Percentiles rank a stretch among this genome's conserved stretches.
Conservation (phyloP, 2,329 filamentous ascomycete species). For the Venturia asperata region DNA sequence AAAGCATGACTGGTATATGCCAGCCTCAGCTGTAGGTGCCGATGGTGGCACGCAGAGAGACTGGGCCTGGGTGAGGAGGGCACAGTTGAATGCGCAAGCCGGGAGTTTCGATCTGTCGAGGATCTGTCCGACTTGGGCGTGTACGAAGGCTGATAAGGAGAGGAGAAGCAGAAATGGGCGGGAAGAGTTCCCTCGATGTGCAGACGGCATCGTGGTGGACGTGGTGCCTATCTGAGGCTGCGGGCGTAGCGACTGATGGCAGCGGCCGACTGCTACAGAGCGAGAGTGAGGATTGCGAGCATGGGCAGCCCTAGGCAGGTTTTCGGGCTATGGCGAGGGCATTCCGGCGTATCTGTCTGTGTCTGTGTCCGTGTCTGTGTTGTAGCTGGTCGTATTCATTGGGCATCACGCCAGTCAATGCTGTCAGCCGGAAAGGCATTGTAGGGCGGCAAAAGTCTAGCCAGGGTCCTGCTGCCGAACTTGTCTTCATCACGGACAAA, state of each 20-base stretch:
- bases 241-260: not conserved
- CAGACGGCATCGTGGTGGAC: not conserved
- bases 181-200: not conserved
- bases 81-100: conserved; percentile 13
- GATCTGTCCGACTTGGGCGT: conserved; percentile 15
- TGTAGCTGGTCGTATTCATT: not conserved
- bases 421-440: not conserved
- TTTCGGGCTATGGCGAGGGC: not conserved
- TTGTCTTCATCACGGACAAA: not conserved
- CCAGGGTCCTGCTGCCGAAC: not conserved
- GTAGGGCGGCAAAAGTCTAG: not conserved
- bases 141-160: not conserved
- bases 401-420: not conserved
- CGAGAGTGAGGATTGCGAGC: not conserved
- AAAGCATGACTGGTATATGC: conserved; percentile 18
- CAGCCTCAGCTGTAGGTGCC: not conserved
- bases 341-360: no score
- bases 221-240: not conserved
- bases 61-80: not conserved
- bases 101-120: conserved; percentile 16
- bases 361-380: not conserved
- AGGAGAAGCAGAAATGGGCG: not conserved
- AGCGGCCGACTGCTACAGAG: not conserved
- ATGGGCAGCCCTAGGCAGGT: not conserved
- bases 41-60: conserved; percentile 14